Base-by-base conservation (phyloP, 2,329 filamentous ascomycete species). In the Aspergillus brunneoviolaceus region DNA sequence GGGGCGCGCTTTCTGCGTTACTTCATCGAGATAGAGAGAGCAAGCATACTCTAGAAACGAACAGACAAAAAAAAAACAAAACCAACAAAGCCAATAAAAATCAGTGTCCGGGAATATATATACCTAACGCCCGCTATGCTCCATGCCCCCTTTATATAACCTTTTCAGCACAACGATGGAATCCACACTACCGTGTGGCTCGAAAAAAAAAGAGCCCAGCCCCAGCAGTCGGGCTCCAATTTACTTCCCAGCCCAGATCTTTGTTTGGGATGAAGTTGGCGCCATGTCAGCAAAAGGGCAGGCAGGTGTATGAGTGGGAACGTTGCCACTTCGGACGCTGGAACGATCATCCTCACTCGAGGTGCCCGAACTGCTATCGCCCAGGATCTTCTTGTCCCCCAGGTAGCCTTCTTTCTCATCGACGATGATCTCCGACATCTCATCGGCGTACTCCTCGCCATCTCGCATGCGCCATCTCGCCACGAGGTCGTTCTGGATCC, bases 401-500 rank as follows among this genome's bases (percentile, higher is more conserved):
- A 89, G 67, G 67, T 84, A 89, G 0, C 87, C 87, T 69, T 90
- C 88, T 55, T 80, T 77, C 70, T 89, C 86, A 49, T 81, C 76
- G 14, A 82, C 77, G 45, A 65, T 67, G 55, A 70, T 69, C 21
- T 79, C 68, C 23, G 76, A 75, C 61, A 78, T 77, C 55, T 77
- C 73, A 4, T 81, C 78, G 25, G 70, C 75, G 62, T 76, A 82
- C 73, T 91, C 89, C 39, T 87, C 84, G 53, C 87, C 87, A 65
- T 90, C 87, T 35, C 84, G 81, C 39, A 90, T 85, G 68, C 92
- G 90, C 88, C 89, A 93, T 73, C 89, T 90, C n/a, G 90, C 89
- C 73, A 94, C 90, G 31, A 94, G 81, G 74, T 94, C 90, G 71
- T 94, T 94, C 76, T 94, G 91, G 66, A 94, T 92, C 90, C 90